Percentiles rank a stretch among this genome's conserved stretches.
phyloP scores from a whole-genome alignment of 2,329 filamentous ascomycete genomes.

The Fusarium vanettenii region DNA sequence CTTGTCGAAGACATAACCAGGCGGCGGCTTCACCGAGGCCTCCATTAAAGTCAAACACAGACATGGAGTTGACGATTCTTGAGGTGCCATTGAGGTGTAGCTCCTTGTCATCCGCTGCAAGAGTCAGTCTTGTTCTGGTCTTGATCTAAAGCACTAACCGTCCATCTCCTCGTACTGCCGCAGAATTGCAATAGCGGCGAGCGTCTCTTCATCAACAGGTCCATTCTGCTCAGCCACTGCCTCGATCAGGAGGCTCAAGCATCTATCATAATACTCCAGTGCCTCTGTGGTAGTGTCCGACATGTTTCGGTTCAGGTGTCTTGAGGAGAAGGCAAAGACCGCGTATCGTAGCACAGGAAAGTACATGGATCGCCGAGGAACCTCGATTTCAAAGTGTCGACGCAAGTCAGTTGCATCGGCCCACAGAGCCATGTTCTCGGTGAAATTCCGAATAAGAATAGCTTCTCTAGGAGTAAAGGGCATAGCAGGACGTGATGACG shows the following conservation, averaged over 20 bases:
- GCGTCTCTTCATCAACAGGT: not conserved
- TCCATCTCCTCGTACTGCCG: not conserved
- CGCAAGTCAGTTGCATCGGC: slow-evolving; percentile 26
- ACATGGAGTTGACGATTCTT: slow-evolving; percentile 35
- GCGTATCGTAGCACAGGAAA: slow-evolving; percentile 31
- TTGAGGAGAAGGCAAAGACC: slow-evolving; percentile 27
- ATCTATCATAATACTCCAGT: not conserved
- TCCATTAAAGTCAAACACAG: slow-evolving; percentile 31
- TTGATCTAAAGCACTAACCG: not conserved
- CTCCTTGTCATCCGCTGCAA: slow-evolving; percentile 29
- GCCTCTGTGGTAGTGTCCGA: not conserved
- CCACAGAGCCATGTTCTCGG: not conserved
- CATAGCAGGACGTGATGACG: not conserved
- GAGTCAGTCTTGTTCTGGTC: not conserved
- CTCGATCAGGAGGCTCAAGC: not conserved
- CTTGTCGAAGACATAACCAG: slow-evolving; percentile 29
- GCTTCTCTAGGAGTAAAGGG: not conserved
- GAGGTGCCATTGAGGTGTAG: slow-evolving; percentile 29
- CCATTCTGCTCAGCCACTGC: not conserved
- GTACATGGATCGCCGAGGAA: slow-evolving; percentile 19
- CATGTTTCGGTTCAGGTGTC: not conserved
- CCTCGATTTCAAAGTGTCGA: slow-evolving; percentile 32
- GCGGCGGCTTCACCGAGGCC: slow-evolving; percentile 33
- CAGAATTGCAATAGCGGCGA: not conserved
- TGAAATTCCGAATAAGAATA: not conserved